Evolutionary conservation across 129 eudicot species (phyloP).

Genomic region (Flaveria robusta): DNA sequence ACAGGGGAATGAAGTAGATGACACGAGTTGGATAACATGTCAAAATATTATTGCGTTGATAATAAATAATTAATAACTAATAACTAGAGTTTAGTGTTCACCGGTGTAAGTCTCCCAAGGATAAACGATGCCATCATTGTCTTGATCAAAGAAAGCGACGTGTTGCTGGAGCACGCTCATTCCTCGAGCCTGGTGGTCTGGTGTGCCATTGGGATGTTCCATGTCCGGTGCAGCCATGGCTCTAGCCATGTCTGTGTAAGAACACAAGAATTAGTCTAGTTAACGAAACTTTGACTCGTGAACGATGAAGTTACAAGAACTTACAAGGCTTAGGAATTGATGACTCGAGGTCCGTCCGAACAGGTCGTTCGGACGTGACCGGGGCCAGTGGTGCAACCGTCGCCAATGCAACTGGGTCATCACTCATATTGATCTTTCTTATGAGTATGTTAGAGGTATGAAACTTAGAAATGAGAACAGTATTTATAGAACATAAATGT

Average conservation of each 20-base stretch:
- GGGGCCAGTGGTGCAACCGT: slow-evolving; percentile 52
- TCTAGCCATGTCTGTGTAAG: slow-evolving; percentile 42
- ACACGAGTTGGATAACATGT: neutral
- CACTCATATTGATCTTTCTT: slow-evolving; percentile 4
- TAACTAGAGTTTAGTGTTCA: slow-evolving; percentile 12
- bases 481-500: neutral
- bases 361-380: slow-evolving; percentile 42
- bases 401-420: slow-evolving; percentile 20
- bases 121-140: slow-evolving; percentile 50
- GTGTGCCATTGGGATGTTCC: slow-evolving; percentile 50
- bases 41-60: neutral
- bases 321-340: slow-evolving; percentile 63
- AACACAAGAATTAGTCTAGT: neutral
- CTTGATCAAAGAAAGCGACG: slow-evolving; percentile 53
- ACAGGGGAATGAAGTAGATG: neutral
- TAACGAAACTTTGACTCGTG: neutral
- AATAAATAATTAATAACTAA: neutral
- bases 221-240: slow-evolving; percentile 48
- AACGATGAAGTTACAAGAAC: slow-evolving; percentile 1
- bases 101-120: slow-evolving; percentile 67
- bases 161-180: slow-evolving; percentile 60
- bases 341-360: slow-evolving; percentile 46
- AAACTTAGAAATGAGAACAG: neutral
- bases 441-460: neutral
- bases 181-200: slow-evolving; percentile 28